A percentile compares a stretch with the other conserved stretches of the same genome.
Evolutionary conservation across 768 basidiomycete species (phyloP).

Genomic region (Tubosaeta sp.): DNA sequence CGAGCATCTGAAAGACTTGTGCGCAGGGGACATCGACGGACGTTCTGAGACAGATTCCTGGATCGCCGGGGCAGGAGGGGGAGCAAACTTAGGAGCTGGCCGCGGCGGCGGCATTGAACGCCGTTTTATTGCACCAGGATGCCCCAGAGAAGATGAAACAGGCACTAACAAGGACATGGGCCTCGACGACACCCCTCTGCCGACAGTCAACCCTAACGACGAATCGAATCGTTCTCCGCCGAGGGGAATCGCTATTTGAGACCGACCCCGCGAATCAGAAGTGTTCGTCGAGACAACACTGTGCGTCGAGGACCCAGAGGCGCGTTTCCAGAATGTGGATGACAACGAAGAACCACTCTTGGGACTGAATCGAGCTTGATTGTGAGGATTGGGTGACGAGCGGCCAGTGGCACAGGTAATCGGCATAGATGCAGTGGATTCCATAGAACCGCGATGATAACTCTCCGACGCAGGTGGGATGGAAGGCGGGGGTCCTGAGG

Average conservation of each 20-base stretch:
- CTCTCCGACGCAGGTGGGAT: slow-evolving; percentile 31
- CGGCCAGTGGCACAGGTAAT: slow-evolving; percentile 32
- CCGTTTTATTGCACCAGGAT: slow-evolving; percentile 39
- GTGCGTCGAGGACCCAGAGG: slow-evolving; percentile 46
- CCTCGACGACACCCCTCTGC: slow-evolving; percentile 6
- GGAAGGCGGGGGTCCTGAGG: slow-evolving; percentile 55
- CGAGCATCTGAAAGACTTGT: slow-evolving; percentile 50
- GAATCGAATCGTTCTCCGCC: slow-evolving; percentile 7
- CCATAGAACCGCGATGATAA: slow-evolving; percentile 22
- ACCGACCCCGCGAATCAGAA: slow-evolving; percentile 33
- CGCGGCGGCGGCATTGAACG: slow-evolving; percentile 69
- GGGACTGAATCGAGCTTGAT: slow-evolving; percentile 29
- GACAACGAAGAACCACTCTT: slow-evolving; percentile 42
- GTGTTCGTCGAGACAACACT: slow-evolving; percentile 43
- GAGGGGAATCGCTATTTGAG: slow-evolving; percentile 8
- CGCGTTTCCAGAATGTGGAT: slow-evolving; percentile 51
- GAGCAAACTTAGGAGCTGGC: slow-evolving; percentile 65
- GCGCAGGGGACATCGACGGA: slow-evolving; percentile 6
- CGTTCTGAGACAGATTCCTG: slow-evolving; percentile 10
- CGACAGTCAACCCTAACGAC: slow-evolving; percentile 7
- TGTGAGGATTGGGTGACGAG: slow-evolving; percentile 35
- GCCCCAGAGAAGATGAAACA: slow-evolving; percentile 9
- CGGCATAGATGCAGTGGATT: slow-evolving; percentile 23
- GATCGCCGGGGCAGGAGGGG: slow-evolving; percentile 58
- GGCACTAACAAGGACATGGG: slow-evolving; percentile 22